Base-by-base conservation (phyloP, 352 stramenopile genomes). In the Blastocystis sp. region DNA sequence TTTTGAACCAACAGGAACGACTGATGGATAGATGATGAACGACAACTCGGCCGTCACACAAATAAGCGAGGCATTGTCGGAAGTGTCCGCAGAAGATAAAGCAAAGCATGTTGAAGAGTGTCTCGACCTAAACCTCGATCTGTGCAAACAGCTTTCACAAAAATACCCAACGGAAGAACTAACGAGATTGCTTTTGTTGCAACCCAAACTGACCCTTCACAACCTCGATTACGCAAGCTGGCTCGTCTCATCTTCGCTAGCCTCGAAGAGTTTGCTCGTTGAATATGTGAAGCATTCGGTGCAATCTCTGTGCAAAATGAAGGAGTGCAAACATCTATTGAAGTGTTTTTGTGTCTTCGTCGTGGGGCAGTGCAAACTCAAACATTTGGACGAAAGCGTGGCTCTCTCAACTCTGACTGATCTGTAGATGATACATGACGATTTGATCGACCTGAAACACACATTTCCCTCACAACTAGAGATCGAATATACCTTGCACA, bases 391-490 rank as follows among this genome's bases (percentile, higher is more conserved):
- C 5, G 50, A 65, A 9, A 81, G 70, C 43, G 70, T 81, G 50
- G 13, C 16, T 39, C 0, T 6, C 20, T 4, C 0, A 11, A 41
- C 4, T 7, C 18, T 34, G n/a, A 34, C 6, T 81, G 45, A 81
- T 5, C 26, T 26, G 39, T 81, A 81, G 70, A 26, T 64, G 70
- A 64, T 81, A 3, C 70, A 81, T 26, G 70, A 81, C 45, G 70
- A 37, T 9, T 39, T 81, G 13, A 81, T 81, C n/a, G 47, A 66
- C 45, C 39, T 81, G 70, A 81, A 41, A 41, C 8, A 81, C 3
- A 9, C 20, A 9, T 81, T 65, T 81, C 11, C 24, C 3, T 26
- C n/a, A 7, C 20, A 63, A 34, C 41, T 20, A n/a, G 50, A 65
- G 3, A 43, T 81, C n/a, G 45, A 63, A 62, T 62, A 62, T 26